Percentiles rank a stretch among this genome's conserved stretches.
These are phyloP conservation scores for Pichia sp. DNA, from an alignment of 1,139 yeast species.

Conservation along the genomic window DNA sequence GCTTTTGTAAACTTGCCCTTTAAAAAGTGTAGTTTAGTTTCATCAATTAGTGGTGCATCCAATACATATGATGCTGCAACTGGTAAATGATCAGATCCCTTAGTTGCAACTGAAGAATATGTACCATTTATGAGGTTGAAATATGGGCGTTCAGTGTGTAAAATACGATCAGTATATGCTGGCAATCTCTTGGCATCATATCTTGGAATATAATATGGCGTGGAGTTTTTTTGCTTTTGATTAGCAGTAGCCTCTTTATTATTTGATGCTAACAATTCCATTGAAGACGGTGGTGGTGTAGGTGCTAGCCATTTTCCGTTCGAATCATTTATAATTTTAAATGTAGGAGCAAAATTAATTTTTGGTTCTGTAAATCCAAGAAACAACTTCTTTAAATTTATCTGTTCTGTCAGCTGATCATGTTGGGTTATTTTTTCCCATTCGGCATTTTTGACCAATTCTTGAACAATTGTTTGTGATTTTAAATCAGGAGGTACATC, in stretches of 20 bases:
- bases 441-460: slow-evolving; percentile 5
- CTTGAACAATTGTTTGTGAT: slow-evolving; percentile 8
- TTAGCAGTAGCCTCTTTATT: not conserved
- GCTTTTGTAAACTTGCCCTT: slow-evolving; percentile 14
- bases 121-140: slow-evolving; percentile 32
- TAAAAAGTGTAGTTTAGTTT: slow-evolving; percentile 14
- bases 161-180: slow-evolving; percentile 73
- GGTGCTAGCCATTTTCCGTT: slow-evolving; percentile 7
- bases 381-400: slow-evolving; percentile 47
- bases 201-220: slow-evolving; percentile 27
- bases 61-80: slow-evolving; percentile 50
- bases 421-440: slow-evolving; percentile 43
- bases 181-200: slow-evolving; percentile 61
- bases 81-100: slow-evolving; percentile 71
- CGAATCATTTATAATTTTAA: slow-evolving; percentile 46
- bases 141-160: slow-evolving; percentile 36
- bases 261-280: not conserved
- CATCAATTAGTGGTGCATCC: slow-evolving; percentile 44
- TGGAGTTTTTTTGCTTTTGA: slow-evolving; percentile 19
- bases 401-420: slow-evolving; percentile 56
- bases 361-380: slow-evolving; percentile 59
- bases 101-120: slow-evolving; percentile 36
- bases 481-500: slow-evolving; percentile 20
- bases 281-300: slow-evolving; percentile 2
- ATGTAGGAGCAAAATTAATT: slow-evolving; percentile 69